These are phyloP conservation scores for Daldinia sp. DNA, from an alignment of 2,329 filamentous ascomycete genomes.

Conservation along the genomic window DNA sequence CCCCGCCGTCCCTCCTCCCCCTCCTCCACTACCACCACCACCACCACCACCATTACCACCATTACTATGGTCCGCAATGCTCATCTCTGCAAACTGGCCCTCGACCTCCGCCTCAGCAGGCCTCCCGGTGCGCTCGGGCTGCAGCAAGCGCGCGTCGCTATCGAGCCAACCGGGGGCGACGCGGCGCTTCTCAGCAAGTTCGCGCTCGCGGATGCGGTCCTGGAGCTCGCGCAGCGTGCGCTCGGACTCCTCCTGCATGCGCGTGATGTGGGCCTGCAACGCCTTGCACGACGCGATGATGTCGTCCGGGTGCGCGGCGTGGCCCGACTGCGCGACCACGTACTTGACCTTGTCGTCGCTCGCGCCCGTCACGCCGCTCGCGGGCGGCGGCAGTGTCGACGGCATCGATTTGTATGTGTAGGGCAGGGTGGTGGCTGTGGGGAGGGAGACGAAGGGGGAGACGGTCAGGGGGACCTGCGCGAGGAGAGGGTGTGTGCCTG, in stretches of 20 bases:
- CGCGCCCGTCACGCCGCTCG: conserved; percentile 63
- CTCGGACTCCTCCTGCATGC: conserved; percentile 76
- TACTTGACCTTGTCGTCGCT: conserved; percentile 72
- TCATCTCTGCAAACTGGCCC: conserved; percentile 50
- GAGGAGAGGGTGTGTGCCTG: conserved; percentile 85
- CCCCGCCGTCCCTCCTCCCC: conserved; percentile 24
- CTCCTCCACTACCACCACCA: not conserved
- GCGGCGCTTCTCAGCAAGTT: conserved; percentile 82
- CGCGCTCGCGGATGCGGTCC: conserved; percentile 71
- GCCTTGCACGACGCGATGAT: conserved; percentile 86
- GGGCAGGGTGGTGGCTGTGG: conserved; percentile 88
- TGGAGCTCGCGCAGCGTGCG: conserved; percentile 77
- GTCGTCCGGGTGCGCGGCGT: conserved; percentile 86
- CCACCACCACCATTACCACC: too few relatives aligned
- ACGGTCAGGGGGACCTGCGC: conserved; percentile 94
- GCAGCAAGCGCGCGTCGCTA: conserved; percentile 75
- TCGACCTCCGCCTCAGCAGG: conserved; percentile 41
- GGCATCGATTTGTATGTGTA: conserved; percentile 95
- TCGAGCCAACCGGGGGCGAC: conserved; percentile 86
- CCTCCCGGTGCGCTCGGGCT: conserved; percentile 68
- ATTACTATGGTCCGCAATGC: conserved; percentile 21
- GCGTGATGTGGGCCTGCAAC: conserved; percentile 79
- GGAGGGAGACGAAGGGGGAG: conserved; percentile 92
- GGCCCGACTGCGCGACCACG: conserved; percentile 80
- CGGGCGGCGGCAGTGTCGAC: conserved; percentile 83